Percentiles rank a stretch among this genome's conserved stretches.
These are phyloP conservation scores for Leishmania aethiopica DNA, from an alignment of 208 protist genomes.

Conservation along the genomic window DNA sequence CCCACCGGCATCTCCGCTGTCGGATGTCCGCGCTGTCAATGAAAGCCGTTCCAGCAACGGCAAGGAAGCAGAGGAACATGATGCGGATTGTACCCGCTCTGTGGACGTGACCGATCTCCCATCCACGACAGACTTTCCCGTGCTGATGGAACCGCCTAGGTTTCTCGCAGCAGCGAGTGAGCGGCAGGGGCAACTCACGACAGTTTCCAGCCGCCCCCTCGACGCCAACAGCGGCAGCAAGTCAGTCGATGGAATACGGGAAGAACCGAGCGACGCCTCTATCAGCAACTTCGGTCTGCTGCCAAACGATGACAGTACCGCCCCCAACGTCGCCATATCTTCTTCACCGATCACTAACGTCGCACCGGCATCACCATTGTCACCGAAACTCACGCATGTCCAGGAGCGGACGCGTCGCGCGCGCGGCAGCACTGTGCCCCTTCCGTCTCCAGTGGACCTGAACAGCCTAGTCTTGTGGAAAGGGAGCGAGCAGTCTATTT, in stretches of 20 bases:
- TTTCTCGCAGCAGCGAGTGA: background rate
- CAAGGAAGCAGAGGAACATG: no score
- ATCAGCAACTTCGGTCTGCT: background rate
- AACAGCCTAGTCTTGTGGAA: slow-evolving; percentile 4
- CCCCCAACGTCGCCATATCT: background rate
- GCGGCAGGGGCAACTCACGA: background rate
- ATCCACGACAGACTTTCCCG: background rate
- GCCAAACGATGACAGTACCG: background rate
- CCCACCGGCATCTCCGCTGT: background rate
- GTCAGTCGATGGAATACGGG: background rate
- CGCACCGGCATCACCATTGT: background rate
- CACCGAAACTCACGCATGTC: background rate
- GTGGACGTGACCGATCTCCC: background rate
- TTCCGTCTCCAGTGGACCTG: slow-evolving; percentile 11
- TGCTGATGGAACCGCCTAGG: background rate
- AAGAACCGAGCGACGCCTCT: background rate
- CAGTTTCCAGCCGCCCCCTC: background rate
- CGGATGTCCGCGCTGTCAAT: background rate
- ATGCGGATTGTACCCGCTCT: background rate
- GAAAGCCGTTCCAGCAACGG: background rate
- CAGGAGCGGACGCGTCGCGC: background rate
- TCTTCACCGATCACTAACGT: background rate
- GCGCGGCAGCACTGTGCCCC: background rate
- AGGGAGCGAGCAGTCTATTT: background rate
- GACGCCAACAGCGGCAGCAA: background rate